These are phyloP conservation scores for Hypomontagnella monticulosa DNA, from an alignment of 495 filamentous ascomycete species.

Conservation along the genomic window DNA sequence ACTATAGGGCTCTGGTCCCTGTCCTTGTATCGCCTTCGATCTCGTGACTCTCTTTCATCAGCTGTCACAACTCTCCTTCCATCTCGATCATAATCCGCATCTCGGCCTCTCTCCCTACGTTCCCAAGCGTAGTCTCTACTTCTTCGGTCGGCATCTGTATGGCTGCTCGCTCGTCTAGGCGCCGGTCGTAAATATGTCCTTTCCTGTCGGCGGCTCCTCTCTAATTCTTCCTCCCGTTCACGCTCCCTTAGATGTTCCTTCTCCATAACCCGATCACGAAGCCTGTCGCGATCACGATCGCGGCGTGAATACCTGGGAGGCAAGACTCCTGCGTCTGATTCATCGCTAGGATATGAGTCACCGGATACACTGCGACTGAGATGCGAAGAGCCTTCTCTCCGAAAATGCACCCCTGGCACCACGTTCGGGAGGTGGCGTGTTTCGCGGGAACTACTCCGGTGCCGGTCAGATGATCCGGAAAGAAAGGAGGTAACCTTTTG, in stretches of 20 bases:
- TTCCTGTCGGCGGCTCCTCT: conserved; percentile 41
- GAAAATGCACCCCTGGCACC: conserved; percentile 30
- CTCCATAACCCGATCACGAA: conserved; percentile 43
- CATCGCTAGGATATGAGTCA: conserved; percentile 44
- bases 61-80: conserved; percentile 39
- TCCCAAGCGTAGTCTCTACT: conserved; percentile 45
- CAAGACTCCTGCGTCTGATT: conserved; percentile 32
- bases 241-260: conserved; percentile 44
- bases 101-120: conserved; percentile 36
- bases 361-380: conserved; percentile 45
- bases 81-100: conserved; percentile 48
- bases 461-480: conserved; percentile 35
- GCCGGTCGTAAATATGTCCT: conserved; percentile 45
- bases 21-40: conserved; percentile 42
- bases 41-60: conserved; percentile 41
- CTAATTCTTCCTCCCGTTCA: conserved; percentile 40
- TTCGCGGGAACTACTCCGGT: conserved; percentile 44
- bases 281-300: conserved; percentile 38
- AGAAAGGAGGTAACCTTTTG: conserved; percentile 44
- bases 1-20: conserved; percentile 45
- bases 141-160: conserved; percentile 52
- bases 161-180: conserved; percentile 56
- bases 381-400: conserved; percentile 33
- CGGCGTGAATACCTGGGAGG: conserved; percentile 33
- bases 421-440: conserved; percentile 12